A percentile compares a stretch with the other conserved stretches of the same genome.
Evolutionary conservation across 306 rosid species (phyloP).

Genomic region (Fagus sylvatica): DNA sequence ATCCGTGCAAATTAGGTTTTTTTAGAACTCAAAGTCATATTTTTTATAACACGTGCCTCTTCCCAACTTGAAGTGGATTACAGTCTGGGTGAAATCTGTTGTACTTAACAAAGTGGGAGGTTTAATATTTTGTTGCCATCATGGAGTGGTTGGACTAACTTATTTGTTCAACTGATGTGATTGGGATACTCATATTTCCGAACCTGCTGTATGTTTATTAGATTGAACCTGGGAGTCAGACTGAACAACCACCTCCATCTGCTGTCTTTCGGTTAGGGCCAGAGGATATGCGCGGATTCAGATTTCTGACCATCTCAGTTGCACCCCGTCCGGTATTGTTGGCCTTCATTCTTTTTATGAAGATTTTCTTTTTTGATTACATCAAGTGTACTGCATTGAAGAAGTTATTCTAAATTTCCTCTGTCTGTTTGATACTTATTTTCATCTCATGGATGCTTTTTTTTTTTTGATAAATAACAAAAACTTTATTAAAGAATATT

Average conservation of each 20-base stretch:
- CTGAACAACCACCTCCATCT: slow-evolving; percentile 97
- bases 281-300: slow-evolving; percentile 84
- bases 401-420: slow-evolving; percentile 7
- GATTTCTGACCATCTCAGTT: slow-evolving; percentile 92
- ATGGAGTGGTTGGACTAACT: slow-evolving; percentile 16
- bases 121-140: slow-evolving; percentile 15
- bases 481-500: no score
- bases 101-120: slow-evolving; percentile 10
- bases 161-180: slow-evolving; percentile 24
- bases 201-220: slow-evolving; percentile 35
- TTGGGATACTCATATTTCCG: slow-evolving; percentile 27
- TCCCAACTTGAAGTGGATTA: slow-evolving; percentile 10
- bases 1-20: background rate
- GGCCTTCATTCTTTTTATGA: slow-evolving; percentile 18
- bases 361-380: slow-evolving; percentile 22
- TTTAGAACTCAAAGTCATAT: background rate
- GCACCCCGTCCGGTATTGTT: slow-evolving; percentile 97
- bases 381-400: slow-evolving; percentile 19
- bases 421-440: slow-evolving; percentile 1
- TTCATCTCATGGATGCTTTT: background rate
- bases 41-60: slow-evolving; percentile 15
- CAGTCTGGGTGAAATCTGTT: slow-evolving; percentile 21
- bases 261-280: slow-evolving; percentile 82
- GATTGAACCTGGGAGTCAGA: slow-evolving; percentile 99
- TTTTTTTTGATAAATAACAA: no score